Evolutionary conservation across 129 eudicot species (phyloP).

Genomic region (Dittrichia graveolens): DNA sequence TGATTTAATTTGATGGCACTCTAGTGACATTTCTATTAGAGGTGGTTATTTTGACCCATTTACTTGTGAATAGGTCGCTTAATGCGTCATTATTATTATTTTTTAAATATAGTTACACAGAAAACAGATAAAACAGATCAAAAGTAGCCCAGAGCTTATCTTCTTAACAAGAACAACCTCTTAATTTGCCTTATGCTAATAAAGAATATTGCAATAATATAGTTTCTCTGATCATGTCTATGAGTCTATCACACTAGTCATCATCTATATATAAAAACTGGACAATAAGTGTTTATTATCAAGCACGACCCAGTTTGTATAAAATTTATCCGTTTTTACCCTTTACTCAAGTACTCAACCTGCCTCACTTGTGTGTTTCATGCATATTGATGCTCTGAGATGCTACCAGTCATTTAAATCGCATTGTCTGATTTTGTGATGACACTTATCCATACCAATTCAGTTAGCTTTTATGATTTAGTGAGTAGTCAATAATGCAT

Average conservation of each 20-base stretch:
- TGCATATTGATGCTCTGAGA: not conserved
- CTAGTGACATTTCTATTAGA: not conserved
- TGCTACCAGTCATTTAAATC: not conserved
- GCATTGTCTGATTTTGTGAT: not conserved
- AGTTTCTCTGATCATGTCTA: no score
- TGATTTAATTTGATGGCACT: not conserved
- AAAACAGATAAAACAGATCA: not conserved
- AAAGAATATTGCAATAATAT: no score
- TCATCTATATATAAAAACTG: no score
- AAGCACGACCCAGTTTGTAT: no score
- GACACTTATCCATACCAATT: not conserved
- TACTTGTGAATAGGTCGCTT: not conserved
- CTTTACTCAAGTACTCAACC: no score
- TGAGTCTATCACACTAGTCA: no score
- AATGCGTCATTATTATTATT: not conserved
- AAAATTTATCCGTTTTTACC: no score
- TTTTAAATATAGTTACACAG: not conserved
- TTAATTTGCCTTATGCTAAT: no score
- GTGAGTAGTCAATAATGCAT: not conserved
- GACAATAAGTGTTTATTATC: no score
- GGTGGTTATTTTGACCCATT: not conserved
- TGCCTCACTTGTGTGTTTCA: no score
- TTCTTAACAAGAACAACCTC: no score
- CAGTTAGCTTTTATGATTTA: not conserved
- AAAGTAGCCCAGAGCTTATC: not conserved